Evolutionary conservation across 2,329 filamentous ascomycete species (phyloP).

Genomic region (Teratosphaeria epicoccoides): DNA sequence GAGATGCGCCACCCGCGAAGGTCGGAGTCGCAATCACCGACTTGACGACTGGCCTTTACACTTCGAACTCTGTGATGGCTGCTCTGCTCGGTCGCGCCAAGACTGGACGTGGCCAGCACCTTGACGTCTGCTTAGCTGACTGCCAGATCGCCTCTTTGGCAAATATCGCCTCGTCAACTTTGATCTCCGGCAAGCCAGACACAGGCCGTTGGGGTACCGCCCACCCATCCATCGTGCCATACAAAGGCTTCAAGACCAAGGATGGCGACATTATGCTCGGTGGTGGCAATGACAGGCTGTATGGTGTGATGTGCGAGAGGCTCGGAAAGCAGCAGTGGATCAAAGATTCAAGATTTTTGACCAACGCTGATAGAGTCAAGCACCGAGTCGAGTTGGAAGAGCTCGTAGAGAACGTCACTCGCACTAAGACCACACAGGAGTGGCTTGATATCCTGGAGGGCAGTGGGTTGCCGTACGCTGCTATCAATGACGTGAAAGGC

Average conservation of each 20-base stretch:
- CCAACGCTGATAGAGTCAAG: constrained; percentile 49
- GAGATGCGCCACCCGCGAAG: constrained; percentile 87
- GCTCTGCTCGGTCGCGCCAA: constrained; percentile 66
- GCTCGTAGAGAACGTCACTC: constrained; percentile 66
- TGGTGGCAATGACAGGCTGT: constrained; percentile 53
- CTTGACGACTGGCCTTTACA: constrained; percentile 88
- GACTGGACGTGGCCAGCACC: constrained; percentile 76
- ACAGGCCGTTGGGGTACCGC: constrained; percentile 90
- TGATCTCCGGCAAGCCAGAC: constrained; percentile 81
- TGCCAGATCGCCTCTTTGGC: constrained; percentile 88
- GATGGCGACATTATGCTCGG: constrained; percentile 55
- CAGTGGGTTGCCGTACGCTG: constrained; percentile 87
- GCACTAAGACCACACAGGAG: constrained; percentile 68
- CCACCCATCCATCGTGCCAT: constrained; percentile 96
- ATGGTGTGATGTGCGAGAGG: constrained; percentile 48
- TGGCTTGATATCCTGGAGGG: constrained; percentile 83
- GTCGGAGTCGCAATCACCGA: constrained; percentile 96
- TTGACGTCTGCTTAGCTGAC: constrained; percentile 84
- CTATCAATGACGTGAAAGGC: constrained; percentile 83
- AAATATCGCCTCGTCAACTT: constrained; percentile 87
- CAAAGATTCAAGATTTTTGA: constrained; percentile 45
- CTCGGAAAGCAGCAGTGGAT: constrained; percentile 50
- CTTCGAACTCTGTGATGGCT: constrained; percentile 90
- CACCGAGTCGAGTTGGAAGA: constrained; percentile 68
- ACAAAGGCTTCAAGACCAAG: constrained; percentile 63